phyloP scores from a whole-genome alignment of 495 filamentous ascomycete species.

The Penicillium roqueforti region DNA sequence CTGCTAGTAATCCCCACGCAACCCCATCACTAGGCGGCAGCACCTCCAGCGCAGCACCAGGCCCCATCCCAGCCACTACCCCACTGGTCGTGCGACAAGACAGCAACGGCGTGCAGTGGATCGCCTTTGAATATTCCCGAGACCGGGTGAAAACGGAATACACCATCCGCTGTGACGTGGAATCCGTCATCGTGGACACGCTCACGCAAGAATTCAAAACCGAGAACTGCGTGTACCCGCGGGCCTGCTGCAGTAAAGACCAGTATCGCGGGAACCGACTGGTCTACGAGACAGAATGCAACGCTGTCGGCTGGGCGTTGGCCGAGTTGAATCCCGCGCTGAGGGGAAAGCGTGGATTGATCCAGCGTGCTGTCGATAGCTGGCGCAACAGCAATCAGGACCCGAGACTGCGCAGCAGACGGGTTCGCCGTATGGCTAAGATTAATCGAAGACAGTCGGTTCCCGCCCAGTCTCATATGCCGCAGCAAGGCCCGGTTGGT shows the following conservation, averaged over 20 bases:
- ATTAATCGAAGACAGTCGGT: constrained; percentile 69
- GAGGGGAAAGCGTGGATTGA: constrained; percentile 88
- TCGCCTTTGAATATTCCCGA: constrained; percentile 96
- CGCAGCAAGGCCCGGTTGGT: constrained; percentile 49
- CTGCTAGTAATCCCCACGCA: constrained; percentile 48
- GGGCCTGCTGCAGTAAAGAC: constrained; percentile 92
- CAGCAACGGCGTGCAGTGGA: constrained; percentile 97
- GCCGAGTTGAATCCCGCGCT: constrained; percentile 88
- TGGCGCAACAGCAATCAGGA: constrained; percentile 99
- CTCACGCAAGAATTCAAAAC: constrained; percentile 87
- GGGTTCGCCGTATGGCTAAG: constrained; percentile 93
- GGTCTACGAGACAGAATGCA: constrained; percentile 97
- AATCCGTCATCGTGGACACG: constrained; percentile 87
- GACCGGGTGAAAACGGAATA: constrained; percentile 99
- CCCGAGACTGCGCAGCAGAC: constrained; percentile 78
- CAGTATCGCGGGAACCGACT: constrained; percentile 93
- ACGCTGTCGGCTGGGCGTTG: constrained; percentile 94
- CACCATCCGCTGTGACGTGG: constrained; percentile 95
- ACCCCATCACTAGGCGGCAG: constrained; percentile 48
- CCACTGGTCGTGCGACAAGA: constrained; percentile 93
- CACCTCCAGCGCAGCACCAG: constrained; percentile 91
- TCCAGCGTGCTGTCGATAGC: constrained; percentile 95
- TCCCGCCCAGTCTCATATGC: constrained; percentile 47
- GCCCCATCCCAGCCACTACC: constrained; percentile 96
- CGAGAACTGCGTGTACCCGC: constrained; percentile 96